Evolutionary conservation across 352 stramenopile genomes (phyloP).

Genomic region (Phytophthora aleatoria): DNA sequence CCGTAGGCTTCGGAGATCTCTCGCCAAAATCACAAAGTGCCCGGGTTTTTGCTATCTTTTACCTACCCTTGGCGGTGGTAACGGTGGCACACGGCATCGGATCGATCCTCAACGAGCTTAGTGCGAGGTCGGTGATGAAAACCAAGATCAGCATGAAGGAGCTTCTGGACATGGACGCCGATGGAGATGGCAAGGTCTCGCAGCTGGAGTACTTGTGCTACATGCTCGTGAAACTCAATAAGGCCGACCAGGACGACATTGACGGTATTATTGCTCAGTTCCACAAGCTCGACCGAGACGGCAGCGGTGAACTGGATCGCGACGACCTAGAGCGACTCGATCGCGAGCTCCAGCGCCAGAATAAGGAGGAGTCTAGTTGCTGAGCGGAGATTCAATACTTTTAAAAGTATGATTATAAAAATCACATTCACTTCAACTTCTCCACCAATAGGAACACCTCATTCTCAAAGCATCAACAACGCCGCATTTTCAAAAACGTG

Average conservation of each 20-base stretch:
- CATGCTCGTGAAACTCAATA: conserved; percentile 81
- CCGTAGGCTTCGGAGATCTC: conserved; percentile 86
- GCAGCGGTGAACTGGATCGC: conserved; percentile 71
- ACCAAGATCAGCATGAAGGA: conserved; percentile 81
- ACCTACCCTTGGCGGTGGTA: conserved; percentile 68
- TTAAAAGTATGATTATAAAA: not conserved
- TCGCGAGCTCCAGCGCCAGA: conserved; percentile 49
- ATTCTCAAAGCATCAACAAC: too few relatives aligned
- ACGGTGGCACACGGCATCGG: conserved; percentile 71
- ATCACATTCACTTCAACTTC: not conserved
- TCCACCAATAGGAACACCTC: not conserved
- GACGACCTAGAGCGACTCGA: conserved; percentile 68
- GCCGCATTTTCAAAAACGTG: too few relatives aligned
- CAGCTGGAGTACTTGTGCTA: conserved; percentile 72
- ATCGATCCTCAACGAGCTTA: conserved; percentile 66
- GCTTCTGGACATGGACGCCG: conserved; percentile 66
- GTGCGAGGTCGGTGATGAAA: conserved; percentile 62
- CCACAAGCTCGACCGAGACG: conserved; percentile 66
- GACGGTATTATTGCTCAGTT: conserved; percentile 71
- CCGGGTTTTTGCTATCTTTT: conserved; percentile 88
- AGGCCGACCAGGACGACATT: conserved; percentile 68
- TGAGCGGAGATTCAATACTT: not conserved
- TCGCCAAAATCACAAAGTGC: conserved; percentile 58
- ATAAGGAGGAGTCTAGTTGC: conserved; percentile 18
- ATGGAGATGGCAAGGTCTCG: conserved; percentile 71